Evolutionary conservation across 2,329 filamentous ascomycete genomes (phyloP).

Genomic region (Calonectria fujianensis): DNA sequence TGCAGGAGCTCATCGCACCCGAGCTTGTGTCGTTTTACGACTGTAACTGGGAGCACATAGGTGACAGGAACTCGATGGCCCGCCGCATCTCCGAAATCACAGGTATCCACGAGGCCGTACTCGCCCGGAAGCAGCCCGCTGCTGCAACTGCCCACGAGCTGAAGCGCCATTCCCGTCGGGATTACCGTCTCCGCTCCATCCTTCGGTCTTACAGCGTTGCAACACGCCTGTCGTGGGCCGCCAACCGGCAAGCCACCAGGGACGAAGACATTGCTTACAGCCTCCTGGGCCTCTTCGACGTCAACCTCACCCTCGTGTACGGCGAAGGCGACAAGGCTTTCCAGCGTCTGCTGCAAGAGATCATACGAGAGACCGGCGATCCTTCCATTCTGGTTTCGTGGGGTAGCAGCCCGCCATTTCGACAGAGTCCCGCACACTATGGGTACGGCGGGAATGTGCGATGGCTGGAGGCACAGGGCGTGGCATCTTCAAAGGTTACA

Average conservation of each 20-base stretch:
- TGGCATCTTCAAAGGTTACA: conserved; percentile 37
- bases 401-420: conserved; percentile 32
- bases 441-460: conserved; percentile 34
- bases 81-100: conserved; percentile 50
- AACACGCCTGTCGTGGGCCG: conserved; percentile 54
- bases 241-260: conserved; percentile 50
- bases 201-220: conserved; percentile 44
- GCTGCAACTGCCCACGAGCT: conserved; percentile 24
- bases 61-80: conserved; percentile 48
- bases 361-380: conserved; percentile 41
- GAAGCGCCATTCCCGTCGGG: conserved; percentile 28
- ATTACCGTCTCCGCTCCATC: conserved; percentile 37
- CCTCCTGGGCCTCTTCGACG: conserved; percentile 55
- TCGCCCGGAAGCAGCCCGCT: conserved; percentile 37
- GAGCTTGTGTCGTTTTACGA: conserved; percentile 54
- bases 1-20: conserved; percentile 58
- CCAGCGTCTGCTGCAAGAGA: conserved; percentile 52
- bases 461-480: conserved; percentile 38
- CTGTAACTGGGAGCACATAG: conserved; percentile 51
- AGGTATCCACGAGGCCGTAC: conserved; percentile 44
- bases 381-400: conserved; percentile 40
- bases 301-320: conserved; percentile 57
- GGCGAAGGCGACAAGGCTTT: conserved; percentile 54
- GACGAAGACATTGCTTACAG: conserved; percentile 56
- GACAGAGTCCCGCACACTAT: conserved; percentile 37